Conservation (phyloP, 331 rosid species). For the Quercus tomentella region DNA sequence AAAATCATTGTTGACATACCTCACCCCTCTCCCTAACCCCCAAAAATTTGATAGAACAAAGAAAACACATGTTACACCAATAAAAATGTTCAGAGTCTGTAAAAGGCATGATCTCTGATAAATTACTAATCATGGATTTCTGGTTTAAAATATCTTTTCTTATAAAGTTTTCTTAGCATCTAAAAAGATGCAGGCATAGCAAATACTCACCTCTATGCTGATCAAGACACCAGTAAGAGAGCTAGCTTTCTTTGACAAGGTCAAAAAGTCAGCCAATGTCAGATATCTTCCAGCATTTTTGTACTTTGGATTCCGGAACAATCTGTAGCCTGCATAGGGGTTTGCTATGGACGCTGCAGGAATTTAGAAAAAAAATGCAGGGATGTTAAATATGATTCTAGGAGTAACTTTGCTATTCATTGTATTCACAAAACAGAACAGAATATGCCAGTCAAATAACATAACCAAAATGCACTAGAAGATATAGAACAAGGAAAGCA, state of each 20-base stretch:
- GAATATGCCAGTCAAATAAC: neutral
- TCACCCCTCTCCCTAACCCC: neutral
- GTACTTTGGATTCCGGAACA: constrained; percentile 58
- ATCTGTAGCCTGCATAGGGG: constrained; percentile 28
- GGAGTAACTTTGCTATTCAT: neutral
- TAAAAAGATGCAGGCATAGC: neutral
- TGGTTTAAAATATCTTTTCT: neutral
- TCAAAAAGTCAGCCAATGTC: constrained; percentile 65
- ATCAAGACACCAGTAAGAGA: constrained; percentile 73
- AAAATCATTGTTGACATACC: neutral
- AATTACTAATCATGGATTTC: neutral
- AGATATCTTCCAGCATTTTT: constrained; percentile 38
- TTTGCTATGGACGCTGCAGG: constrained; percentile 65
- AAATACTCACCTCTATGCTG: constrained; percentile 63
- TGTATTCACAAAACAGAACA: neutral
- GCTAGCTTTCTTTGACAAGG: constrained; percentile 53
- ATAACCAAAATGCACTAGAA: constrained; percentile 4
- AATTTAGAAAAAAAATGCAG: neutral
- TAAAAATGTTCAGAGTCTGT: neutral
- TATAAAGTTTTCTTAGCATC: neutral
- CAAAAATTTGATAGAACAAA: neutral
- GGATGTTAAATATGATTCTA: constrained; percentile 16
- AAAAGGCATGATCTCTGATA: neutral
- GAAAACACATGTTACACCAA: neutral
- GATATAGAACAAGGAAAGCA: neutral